Evolutionary conservation across 805 yeast species (phyloP), one percentile per base, ranked within the genome.

Genomic region (Schwanniomyces polymorphus): DNA sequence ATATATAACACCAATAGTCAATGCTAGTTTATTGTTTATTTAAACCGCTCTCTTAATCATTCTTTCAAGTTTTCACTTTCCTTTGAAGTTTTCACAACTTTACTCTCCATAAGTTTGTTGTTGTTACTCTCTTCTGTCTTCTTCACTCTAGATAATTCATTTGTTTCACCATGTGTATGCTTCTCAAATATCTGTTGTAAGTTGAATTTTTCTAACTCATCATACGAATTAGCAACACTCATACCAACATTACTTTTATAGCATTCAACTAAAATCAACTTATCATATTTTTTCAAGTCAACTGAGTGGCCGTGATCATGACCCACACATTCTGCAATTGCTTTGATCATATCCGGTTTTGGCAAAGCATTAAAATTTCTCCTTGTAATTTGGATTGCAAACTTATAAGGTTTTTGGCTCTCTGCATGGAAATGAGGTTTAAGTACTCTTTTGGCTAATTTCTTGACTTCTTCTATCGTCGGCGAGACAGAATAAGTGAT

Each of bases 221-320:
- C 82, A 57, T 81, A 89, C 46, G 80, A 79, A 46, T 80, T 78
- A 1, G 89, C 90, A 5, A 91, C 92, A 53, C 94, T 76, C 80
- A 89, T 83, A 6, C 99, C 99, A 28, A 94, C 78, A 51, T 88
- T 87, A 52, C 82, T 86, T 70, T 91, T 92, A 69, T 85, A 92
- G 61, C 97, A 88, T 63, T 90, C 97, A 2, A 94, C 86, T 44
- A 92, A 61, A 41, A 94, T 80, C 55, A 94, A 70, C 59, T 85
- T 84, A 50, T 91, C 96, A 58, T 81, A 89, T 10, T 81, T 68
- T 58, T 88, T 88, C 63, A 94, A 76, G 61, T 91, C 95, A 12
- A 94, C 96, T 29, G 67, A 72, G 63, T 90, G 97, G 2, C 84
- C 85, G 51, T 80, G 78, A 5, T 81, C 84, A 40, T 78, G 72